Conservation (phyloP, 495 filamentous ascomycete genomes). For the Trichoderma erinaceum region DNA sequence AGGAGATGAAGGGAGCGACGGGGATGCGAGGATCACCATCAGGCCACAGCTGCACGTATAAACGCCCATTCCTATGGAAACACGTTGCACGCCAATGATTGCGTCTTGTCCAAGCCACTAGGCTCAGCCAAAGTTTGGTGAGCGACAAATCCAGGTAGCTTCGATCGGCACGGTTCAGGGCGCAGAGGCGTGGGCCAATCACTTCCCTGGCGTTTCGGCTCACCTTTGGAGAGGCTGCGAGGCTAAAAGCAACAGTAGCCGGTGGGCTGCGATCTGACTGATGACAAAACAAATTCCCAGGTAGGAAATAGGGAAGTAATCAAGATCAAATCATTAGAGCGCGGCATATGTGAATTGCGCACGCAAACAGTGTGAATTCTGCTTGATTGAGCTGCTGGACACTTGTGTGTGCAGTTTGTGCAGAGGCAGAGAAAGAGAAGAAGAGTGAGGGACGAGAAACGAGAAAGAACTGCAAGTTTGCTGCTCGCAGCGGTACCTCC, state of each 20-base stretch:
- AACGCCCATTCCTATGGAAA: background rate
- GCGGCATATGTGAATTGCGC: too few relatives aligned
- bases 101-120: slow-evolving; percentile 8
- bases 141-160: slow-evolving; percentile 1
- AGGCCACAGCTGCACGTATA: background rate
- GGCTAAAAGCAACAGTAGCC: background rate
- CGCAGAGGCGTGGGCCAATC: slow-evolving; percentile 9
- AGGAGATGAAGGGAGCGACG: background rate
- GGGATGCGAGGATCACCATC: background rate
- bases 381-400: background rate
- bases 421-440: background rate
- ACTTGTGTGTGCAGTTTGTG: background rate
- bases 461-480: slow-evolving; percentile 6
- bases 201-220: slow-evolving; percentile 32
- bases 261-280: background rate
- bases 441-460: background rate
- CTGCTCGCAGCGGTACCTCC: background rate
- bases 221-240: slow-evolving; percentile 19
- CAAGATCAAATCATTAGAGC: too few relatives aligned
- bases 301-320: too few relatives aligned
- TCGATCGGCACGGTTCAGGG: background rate
- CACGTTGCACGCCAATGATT: slow-evolving; percentile 6
- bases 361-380: too few relatives aligned
- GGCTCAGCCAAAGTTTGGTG: background rate
- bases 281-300: background rate